These are phyloP conservation scores for Poa annua DNA, from an alignment of 176 grass and related monocot genomes.

Conservation along the genomic window DNA sequence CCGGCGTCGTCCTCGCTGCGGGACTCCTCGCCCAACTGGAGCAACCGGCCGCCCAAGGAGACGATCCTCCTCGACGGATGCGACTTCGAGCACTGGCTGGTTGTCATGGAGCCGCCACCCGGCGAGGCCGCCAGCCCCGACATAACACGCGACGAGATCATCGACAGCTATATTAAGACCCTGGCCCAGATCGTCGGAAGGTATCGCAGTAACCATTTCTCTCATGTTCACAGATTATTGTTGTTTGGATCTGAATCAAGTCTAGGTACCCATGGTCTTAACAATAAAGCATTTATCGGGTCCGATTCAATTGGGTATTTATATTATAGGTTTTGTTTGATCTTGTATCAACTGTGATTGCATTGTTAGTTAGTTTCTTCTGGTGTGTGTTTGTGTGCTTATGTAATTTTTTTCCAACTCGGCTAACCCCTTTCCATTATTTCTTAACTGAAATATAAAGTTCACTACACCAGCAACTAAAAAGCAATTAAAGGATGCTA, in stretches of 20 bases:
- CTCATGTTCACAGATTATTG: neutral
- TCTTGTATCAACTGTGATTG: neutral
- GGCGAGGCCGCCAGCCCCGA: slow-evolving; percentile 53
- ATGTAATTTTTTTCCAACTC: neutral
- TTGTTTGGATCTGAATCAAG: slow-evolving; percentile 29
- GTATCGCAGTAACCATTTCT: slow-evolving; percentile 29
- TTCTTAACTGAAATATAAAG: no score
- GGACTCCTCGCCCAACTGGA: slow-evolving; percentile 72
- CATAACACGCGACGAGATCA: slow-evolving; percentile 72
- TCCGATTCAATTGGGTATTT: neutral
- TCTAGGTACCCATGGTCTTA: neutral
- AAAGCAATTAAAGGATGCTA: no score
- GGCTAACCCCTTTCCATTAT: no score
- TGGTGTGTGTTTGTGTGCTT: neutral
- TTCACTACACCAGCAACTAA: no score
- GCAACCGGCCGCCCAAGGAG: slow-evolving; percentile 80
- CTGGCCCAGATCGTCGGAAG: slow-evolving; percentile 77
- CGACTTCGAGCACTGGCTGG: slow-evolving; percentile 92
- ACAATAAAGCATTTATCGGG: neutral
- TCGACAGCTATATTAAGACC: slow-evolving; percentile 85
- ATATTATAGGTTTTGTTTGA: neutral
- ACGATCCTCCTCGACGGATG: slow-evolving; percentile 84
- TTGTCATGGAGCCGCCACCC: slow-evolving; percentile 76
- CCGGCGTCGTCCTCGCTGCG: slow-evolving; percentile 64
- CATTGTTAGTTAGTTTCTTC: neutral